Evolutionary conservation across 2,329 filamentous ascomycete species (phyloP).

Genomic region (Alternaria dauci): DNA sequence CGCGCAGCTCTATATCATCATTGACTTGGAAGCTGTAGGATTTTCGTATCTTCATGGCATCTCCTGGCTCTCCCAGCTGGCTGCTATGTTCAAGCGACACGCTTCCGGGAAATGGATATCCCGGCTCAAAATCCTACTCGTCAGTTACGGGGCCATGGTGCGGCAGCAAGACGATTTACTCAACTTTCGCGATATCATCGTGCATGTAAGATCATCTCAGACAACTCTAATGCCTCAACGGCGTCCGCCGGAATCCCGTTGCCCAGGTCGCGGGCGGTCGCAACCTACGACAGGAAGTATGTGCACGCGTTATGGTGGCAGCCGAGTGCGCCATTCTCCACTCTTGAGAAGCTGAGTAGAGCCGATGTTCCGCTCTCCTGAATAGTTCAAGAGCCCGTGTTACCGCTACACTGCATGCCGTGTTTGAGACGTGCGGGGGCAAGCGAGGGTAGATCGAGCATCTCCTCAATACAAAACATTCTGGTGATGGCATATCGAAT

Average conservation of each 20-base stretch:
- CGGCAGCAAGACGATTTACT: not conserved
- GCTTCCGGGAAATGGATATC: not conserved
- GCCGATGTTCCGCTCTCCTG: not conserved
- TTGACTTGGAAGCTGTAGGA: too few species aligned
- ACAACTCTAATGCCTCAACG: not conserved
- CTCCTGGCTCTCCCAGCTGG: not conserved
- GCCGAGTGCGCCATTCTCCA: not conserved
- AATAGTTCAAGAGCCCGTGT: rapidly evolving
- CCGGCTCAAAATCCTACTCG: not conserved
- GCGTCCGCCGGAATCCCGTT: not conserved
- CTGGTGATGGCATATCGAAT: not conserved
- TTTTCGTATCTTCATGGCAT: not conserved
- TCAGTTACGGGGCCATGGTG: not conserved
- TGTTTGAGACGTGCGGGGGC: not conserved
- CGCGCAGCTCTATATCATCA: too few species aligned
- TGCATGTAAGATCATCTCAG: not conserved
- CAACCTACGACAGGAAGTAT: not conserved
- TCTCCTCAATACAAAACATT: not conserved
- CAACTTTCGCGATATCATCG: not conserved
- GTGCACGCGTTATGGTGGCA: not conserved
- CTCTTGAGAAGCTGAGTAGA: not conserved
- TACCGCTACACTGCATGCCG: not conserved
- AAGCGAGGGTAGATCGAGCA: not conserved
- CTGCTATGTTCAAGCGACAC: not conserved
- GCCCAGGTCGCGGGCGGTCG: not conserved